Evolutionary conservation across 805 yeast genomes (phyloP).

Genomic region (Candida pseudofarinosa): DNA sequence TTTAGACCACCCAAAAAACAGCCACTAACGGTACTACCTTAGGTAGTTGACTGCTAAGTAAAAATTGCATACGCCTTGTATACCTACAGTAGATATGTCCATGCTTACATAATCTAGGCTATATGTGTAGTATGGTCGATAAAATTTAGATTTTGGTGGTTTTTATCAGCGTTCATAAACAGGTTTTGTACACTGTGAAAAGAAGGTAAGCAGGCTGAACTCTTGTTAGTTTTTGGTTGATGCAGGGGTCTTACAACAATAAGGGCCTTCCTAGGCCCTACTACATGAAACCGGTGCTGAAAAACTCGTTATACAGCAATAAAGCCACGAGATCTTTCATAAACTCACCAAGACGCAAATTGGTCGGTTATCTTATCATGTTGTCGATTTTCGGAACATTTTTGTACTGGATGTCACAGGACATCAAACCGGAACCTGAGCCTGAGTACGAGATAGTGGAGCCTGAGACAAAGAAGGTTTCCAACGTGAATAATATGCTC

Average conservation of each 20-base stretch:
- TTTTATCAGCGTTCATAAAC: too few species aligned
- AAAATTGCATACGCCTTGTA: too few species aligned
- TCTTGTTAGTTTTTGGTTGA: too few species aligned
- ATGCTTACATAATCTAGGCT: too few species aligned
- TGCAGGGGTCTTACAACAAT: constrained; percentile 43
- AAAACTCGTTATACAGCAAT: constrained; percentile 34
- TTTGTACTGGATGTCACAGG: constrained; percentile 34
- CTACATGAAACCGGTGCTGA: constrained; percentile 39
- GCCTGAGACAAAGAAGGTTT: constrained; percentile 6
- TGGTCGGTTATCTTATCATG: constrained; percentile 35
- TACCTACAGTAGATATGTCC: too few species aligned
- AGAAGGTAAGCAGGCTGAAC: too few species aligned
- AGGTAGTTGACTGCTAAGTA: too few species aligned
- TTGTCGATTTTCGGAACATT: constrained; percentile 31
- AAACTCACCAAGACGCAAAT: constrained; percentile 33
- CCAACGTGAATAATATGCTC: constrained; percentile 13
- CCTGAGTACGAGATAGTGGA: constrained; percentile 24
- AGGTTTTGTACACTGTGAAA: too few species aligned
- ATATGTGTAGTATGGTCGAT: too few species aligned
- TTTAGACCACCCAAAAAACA: too few species aligned
- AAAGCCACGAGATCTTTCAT: constrained; percentile 25
- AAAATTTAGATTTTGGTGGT: too few species aligned
- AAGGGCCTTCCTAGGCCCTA: constrained; percentile 45
- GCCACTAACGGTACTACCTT: too few species aligned
- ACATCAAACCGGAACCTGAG: constrained; percentile 25